Percentiles rank a stretch among this genome's conserved stretches.
These are phyloP conservation scores for Grifola frondosa DNA, from an alignment of 1,284 basidiomycete species.

Conservation along the genomic window DNA sequence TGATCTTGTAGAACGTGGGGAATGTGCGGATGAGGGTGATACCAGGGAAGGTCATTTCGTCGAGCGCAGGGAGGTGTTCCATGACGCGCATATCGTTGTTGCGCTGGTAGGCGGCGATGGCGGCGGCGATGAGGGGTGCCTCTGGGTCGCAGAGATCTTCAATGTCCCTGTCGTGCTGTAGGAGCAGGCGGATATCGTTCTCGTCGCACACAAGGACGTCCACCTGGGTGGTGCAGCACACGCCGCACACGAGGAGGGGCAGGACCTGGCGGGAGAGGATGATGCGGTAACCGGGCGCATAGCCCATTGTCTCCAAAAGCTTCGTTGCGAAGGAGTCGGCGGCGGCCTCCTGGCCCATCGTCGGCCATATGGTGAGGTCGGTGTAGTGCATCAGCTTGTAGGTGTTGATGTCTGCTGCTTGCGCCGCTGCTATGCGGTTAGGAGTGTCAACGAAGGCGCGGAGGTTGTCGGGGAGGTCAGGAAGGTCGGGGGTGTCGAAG, in stretches of 20 bases:
- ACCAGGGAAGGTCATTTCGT: conserved; percentile 11
- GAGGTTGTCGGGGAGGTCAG: too few relatives aligned
- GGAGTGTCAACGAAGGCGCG: not conserved
- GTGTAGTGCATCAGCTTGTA: conserved; percentile 12
- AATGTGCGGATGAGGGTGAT: conserved; percentile 9
- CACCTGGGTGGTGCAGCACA: conserved; percentile 22
- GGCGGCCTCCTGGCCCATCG: conserved; percentile 26
- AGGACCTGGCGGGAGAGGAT: conserved; percentile 25
- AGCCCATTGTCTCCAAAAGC: conserved; percentile 30
- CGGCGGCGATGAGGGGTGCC: conserved; percentile 36
- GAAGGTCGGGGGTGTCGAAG: conserved; percentile 3
- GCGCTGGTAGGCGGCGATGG: conserved; percentile 35
- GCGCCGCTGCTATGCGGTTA: too few relatives aligned
- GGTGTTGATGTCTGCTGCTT: too few relatives aligned
- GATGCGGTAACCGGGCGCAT: conserved; percentile 20
- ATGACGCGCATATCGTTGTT: conserved; percentile 22
- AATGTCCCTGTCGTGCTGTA: too few relatives aligned
- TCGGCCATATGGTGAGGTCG: conserved; percentile 26
- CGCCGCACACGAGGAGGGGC: conserved; percentile 28
- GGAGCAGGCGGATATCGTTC: too few relatives aligned
- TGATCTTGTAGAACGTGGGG: conserved; percentile 15
- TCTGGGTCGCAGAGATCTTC: conserved; percentile 22
- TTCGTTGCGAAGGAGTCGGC: conserved; percentile 33
- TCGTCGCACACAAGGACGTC: too few relatives aligned
- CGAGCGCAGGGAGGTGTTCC: too few relatives aligned